These are phyloP conservation scores for Solanum rostratum DNA, from an alignment of 257 asterid genomes.

Conservation along the genomic window DNA sequence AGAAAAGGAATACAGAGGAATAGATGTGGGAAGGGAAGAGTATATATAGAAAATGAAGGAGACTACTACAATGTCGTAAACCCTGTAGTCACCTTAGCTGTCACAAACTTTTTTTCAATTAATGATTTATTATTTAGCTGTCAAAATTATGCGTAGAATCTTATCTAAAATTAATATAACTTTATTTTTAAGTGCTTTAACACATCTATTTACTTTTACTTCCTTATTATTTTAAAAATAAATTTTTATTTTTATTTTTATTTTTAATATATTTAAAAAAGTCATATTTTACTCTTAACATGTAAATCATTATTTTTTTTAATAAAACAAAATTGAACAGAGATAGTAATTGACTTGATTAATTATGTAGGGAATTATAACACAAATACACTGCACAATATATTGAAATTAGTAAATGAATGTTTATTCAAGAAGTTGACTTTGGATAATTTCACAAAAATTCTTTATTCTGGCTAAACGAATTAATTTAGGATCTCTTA, in stretches of 20 bases:
- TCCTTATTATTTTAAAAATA: too few relatives aligned
- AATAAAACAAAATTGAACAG: too few relatives aligned
- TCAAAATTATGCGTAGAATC: neutral
- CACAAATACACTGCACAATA: neutral
- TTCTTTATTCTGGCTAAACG: too few relatives aligned
- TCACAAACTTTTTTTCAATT: neutral
- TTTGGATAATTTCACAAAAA: too few relatives aligned
- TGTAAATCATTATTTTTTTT: too few relatives aligned
- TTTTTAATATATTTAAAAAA: too few relatives aligned
- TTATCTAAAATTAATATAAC: too few relatives aligned
- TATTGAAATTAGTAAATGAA: neutral
- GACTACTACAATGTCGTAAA: neutral
- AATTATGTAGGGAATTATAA: neutral
- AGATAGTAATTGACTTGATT: neutral
- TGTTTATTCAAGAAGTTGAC: neutral
- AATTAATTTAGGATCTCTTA: too few relatives aligned
- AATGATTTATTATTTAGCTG: neutral
- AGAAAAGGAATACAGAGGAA: neutral
- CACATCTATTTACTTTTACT: neutral
- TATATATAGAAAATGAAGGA: slow-evolving; percentile 25
- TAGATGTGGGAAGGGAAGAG: neutral
- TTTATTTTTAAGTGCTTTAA: neutral
- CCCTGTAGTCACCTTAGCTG: slow-evolving; percentile 19
- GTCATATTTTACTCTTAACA: too few relatives aligned
- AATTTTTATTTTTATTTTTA: too few relatives aligned